Percentiles rank a stretch among this genome's conserved stretches.
These are phyloP conservation scores for Dillenia suffruticosa DNA, from an alignment of 164 flowering plant genomes.

Conservation along the genomic window DNA sequence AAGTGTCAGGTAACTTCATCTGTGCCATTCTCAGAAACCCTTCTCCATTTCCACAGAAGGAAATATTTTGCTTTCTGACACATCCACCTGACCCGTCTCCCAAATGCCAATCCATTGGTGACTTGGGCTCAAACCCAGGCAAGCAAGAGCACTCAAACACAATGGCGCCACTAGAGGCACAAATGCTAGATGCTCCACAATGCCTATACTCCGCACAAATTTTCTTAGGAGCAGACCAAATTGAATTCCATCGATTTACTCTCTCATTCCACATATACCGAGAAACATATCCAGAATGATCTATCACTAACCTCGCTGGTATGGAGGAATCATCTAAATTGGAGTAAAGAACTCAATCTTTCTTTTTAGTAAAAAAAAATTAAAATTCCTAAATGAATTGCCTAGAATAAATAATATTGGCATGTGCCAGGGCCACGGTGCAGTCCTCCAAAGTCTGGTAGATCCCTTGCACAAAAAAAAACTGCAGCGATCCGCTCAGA, in stretches of 20 bases:
- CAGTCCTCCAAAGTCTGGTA: not conserved
- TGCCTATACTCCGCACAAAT: not conserved
- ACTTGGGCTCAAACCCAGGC: no score
- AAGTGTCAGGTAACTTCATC: no score
- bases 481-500: not conserved
- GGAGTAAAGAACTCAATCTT: not conserved
- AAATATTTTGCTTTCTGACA: no score
- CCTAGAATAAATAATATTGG: not conserved
- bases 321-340: no score
- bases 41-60: no score
- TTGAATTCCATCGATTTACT: not conserved
- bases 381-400: no score
- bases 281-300: not conserved
- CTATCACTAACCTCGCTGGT: not conserved
- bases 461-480: not conserved
- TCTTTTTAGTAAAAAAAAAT: not conserved
- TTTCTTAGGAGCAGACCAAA: not conserved
- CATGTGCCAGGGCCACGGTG: not conserved
- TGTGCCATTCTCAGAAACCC: no score
- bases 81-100: no score
- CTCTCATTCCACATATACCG: not conserved
- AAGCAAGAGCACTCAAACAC: no score
- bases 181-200: slow-evolving; percentile 4
- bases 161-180: not conserved
- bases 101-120: no score